A percentile compares a stretch with the other conserved stretches of the same genome.
Conservation (phyloP, 352 stramenopile species). For the Pythium phragmitis region DNA sequence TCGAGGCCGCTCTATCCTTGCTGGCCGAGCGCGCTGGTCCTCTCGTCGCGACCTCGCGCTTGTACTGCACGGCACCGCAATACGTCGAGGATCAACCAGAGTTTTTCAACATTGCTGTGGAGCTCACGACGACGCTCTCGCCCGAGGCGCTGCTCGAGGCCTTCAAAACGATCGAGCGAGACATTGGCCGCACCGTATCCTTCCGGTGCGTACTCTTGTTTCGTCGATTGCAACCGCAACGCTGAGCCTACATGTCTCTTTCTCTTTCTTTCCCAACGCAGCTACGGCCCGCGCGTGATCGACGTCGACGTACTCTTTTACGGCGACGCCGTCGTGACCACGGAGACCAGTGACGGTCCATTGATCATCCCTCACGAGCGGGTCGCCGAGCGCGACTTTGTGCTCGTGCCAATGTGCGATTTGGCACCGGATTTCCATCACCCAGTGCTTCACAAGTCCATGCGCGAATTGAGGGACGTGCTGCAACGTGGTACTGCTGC, state of each 20-base stretch:
- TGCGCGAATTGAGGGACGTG: constrained; percentile 58
- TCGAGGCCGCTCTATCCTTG: constrained; percentile 62
- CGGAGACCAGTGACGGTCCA: constrained; percentile 56
- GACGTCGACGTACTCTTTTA: constrained; percentile 97
- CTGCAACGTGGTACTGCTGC: constrained; percentile 30
- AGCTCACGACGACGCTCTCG: constrained; percentile 79
- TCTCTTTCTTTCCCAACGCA: constrained; percentile 20
- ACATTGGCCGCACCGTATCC: constrained; percentile 81
- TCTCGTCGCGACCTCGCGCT: constrained; percentile 82
- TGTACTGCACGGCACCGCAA: constrained; percentile 93
- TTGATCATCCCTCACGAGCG: constrained; percentile 94
- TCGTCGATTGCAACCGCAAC: neutral
- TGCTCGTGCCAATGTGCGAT: constrained; percentile 94
- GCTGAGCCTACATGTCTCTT: neutral
- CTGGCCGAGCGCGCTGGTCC: constrained; percentile 44
- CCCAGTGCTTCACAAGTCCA: constrained; percentile 70
- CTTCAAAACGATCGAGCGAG: constrained; percentile 89
- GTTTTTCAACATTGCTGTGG: constrained; percentile 94
- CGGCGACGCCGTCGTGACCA: constrained; percentile 66
- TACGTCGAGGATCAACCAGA: constrained; percentile 94
- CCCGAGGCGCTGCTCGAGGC: constrained; percentile 75
- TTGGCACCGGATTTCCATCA: constrained; percentile 82
- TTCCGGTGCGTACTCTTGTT: constrained; percentile 36
- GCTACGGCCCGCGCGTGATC: constrained; percentile 92
- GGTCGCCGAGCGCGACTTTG: constrained; percentile 96